Percentiles rank a stretch among this genome's conserved stretches.
Evolutionary conservation across 352 stramenopile genomes (phyloP).

Genomic region (Albugo laibachii): DNA sequence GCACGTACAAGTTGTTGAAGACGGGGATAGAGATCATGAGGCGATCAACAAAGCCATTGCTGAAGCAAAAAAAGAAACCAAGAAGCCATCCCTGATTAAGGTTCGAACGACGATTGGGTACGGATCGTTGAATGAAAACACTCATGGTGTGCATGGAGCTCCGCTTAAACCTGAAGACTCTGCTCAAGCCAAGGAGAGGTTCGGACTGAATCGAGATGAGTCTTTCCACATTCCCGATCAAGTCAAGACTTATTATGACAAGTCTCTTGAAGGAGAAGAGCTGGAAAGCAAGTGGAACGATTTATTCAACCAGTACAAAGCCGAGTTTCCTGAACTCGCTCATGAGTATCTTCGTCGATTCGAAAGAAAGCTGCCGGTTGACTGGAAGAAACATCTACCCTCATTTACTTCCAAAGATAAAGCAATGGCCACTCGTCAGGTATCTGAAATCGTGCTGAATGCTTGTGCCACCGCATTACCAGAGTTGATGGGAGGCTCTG

Average conservation of each 20-base stretch:
- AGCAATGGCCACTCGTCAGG: slow-evolving; percentile 84
- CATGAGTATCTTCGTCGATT: slow-evolving; percentile 90
- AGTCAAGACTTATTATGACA: slow-evolving; percentile 85
- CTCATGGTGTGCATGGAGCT: slow-evolving; percentile 87
- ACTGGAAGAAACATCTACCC: slow-evolving; percentile 85
- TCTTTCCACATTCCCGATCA: slow-evolving; percentile 88
- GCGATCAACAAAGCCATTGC: slow-evolving; percentile 88
- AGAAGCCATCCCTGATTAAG: slow-evolving; percentile 98
- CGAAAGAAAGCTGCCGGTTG: slow-evolving; percentile 76
- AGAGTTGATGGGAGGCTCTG: slow-evolving; percentile 95
- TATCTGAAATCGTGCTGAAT: slow-evolving; percentile 92
- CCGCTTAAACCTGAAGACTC: slow-evolving; percentile 92
- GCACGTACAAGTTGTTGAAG: slow-evolving; percentile 90
- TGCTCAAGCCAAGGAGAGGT: slow-evolving; percentile 77
- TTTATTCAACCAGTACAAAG: slow-evolving; percentile 83
- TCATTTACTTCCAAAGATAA: slow-evolving; percentile 81
- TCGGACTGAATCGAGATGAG: slow-evolving; percentile 82
- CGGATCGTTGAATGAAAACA: slow-evolving; percentile 87
- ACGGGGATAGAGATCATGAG: slow-evolving; percentile 86
- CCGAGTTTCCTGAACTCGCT: slow-evolving; percentile 81
- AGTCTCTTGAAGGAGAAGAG: slow-evolving; percentile 46
- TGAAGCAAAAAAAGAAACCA: slow-evolving; percentile 83
- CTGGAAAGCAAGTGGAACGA: slow-evolving; percentile 79
- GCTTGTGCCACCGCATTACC: slow-evolving; percentile 81
- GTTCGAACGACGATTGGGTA: slow-evolving; percentile 93